phyloP scores from a whole-genome alignment of 2,329 filamentous ascomycete species.

The Fusarium newnesense region DNA sequence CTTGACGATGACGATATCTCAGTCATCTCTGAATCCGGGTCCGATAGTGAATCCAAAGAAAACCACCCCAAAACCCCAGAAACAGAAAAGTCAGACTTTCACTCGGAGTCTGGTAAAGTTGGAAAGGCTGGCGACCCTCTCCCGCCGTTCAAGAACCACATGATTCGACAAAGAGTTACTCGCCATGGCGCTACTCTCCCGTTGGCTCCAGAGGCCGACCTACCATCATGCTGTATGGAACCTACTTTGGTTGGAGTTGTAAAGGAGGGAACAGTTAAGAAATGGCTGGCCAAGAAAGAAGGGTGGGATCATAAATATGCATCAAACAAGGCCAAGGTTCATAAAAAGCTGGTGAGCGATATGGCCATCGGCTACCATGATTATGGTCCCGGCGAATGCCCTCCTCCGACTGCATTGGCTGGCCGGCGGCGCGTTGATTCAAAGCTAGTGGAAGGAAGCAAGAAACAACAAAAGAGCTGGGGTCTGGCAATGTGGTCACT shows the following conservation, averaged over 20 bases:
- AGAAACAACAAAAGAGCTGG: constrained; percentile 73
- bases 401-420: constrained; percentile 85
- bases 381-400: constrained; percentile 76
- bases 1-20: constrained; percentile 81
- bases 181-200: constrained; percentile 79
- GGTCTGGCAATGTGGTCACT: constrained; percentile 85
- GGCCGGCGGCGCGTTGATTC: constrained; percentile 67
- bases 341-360: constrained; percentile 78
- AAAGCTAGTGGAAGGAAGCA: constrained; percentile 54
- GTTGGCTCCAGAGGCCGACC: constrained; percentile 70
- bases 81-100: constrained; percentile 22
- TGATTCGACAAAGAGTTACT: constrained; percentile 91
- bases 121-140: constrained; percentile 89
- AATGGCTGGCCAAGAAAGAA: constrained; percentile 81
- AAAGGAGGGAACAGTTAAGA: constrained; percentile 80
- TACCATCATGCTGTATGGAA: constrained; percentile 72
- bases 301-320: constrained; percentile 80
- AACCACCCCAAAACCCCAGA: constrained; percentile 36
- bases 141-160: constrained; percentile 82
- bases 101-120: constrained; percentile 57
- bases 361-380: constrained; percentile 76
- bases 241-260: constrained; percentile 78
- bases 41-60: constrained; percentile 45
- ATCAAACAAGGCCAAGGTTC: constrained; percentile 74
- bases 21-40: constrained; percentile 71